Conservation (phyloP, 495 filamentous ascomycete genomes). For the Trichodelitschia bisporula region DNA sequence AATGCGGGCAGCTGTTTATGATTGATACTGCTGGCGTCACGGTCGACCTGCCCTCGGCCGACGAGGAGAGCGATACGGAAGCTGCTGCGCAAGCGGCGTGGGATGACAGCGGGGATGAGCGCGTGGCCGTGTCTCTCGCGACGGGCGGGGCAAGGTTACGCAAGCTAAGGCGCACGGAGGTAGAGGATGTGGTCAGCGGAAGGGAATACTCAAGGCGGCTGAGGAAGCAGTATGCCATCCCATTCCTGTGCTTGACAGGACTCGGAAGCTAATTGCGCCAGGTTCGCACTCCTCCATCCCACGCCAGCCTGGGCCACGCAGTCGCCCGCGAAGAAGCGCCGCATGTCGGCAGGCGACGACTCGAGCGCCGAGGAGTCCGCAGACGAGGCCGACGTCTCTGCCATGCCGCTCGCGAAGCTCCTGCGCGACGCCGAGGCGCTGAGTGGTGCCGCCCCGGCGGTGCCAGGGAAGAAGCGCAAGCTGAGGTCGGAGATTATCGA, state of each 20-base stretch:
- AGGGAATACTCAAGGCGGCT: slow-evolving; percentile 62
- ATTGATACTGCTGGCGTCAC: slow-evolving; percentile 35
- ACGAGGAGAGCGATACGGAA: slow-evolving; percentile 12
- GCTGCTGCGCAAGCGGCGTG: slow-evolving; percentile 35
- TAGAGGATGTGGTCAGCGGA: slow-evolving; percentile 66
- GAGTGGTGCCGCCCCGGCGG: slow-evolving; percentile 5
- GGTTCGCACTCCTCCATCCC: slow-evolving; percentile 46
- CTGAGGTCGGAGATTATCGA: slow-evolving; percentile 70
- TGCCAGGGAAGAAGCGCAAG: slow-evolving; percentile 25
- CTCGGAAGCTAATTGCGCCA: neutral
- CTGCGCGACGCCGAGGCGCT: slow-evolving; percentile 24
- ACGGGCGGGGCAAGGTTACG: slow-evolving; percentile 38
- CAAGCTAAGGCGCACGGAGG: slow-evolving; percentile 55
- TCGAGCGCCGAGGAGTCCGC: slow-evolving; percentile 20
- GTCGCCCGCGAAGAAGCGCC: slow-evolving; percentile 8
- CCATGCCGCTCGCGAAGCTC: slow-evolving; percentile 54
- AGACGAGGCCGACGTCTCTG: slow-evolving; percentile 30
- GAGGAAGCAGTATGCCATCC: slow-evolving; percentile 41
- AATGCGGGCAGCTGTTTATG: slow-evolving; percentile 35
- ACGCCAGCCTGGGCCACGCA: slow-evolving; percentile 47
- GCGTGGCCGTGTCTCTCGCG: slow-evolving; percentile 57
- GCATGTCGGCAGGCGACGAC: slow-evolving; percentile 3
- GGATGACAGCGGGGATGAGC: slow-evolving; percentile 92
- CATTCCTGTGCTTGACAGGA: no score
- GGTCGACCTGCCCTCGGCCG: slow-evolving; percentile 12